Percentiles rank a stretch among this genome's conserved stretches.
These are phyloP conservation scores for Hygrophila difformis DNA, from an alignment of 257 asterid species.

Conservation along the genomic window DNA sequence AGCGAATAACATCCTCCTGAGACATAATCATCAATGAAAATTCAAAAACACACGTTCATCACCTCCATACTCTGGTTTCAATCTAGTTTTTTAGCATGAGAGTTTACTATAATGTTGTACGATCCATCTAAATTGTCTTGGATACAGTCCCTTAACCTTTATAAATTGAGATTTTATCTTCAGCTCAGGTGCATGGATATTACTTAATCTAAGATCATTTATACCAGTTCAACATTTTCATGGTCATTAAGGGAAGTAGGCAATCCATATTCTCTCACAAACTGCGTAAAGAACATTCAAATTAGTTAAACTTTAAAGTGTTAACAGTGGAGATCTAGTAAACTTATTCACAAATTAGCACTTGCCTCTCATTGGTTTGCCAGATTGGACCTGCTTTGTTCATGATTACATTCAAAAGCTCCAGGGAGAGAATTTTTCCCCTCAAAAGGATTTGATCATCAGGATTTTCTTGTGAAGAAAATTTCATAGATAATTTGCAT, in stretches of 20 bases:
- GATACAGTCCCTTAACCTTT: not conserved
- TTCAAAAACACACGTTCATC: not conserved
- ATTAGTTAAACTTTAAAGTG: no score
- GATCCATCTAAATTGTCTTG: constrained; percentile 1
- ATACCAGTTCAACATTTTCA: not conserved
- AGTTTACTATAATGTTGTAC: not conserved
- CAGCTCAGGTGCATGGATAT: constrained; percentile 1
- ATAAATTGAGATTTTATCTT: not conserved
- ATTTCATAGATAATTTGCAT: constrained; percentile 95
- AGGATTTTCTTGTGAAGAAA: constrained; percentile 72
- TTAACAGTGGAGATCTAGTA: constrained; percentile 7
- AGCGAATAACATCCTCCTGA: not conserved
- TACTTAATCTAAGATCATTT: not conserved
- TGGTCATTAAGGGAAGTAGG: not conserved
- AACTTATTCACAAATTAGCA: constrained; percentile 11
- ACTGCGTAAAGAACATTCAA: not conserved
- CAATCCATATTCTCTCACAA: no score
- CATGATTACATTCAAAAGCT: constrained; percentile 89
- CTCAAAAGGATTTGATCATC: constrained; percentile 94
- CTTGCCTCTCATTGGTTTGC: constrained; percentile 90
- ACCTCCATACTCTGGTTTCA: not conserved
- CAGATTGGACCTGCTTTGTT: constrained; percentile 84
- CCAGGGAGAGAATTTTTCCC: constrained; percentile 87
- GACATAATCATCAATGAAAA: constrained; percentile 6
- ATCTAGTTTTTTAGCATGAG: constrained; percentile 6